Evolutionary conservation across 192 early-diverging fungal genomes (phyloP), one percentile per base, ranked within the genome.

Genomic region (Coemansia sp.): DNA sequence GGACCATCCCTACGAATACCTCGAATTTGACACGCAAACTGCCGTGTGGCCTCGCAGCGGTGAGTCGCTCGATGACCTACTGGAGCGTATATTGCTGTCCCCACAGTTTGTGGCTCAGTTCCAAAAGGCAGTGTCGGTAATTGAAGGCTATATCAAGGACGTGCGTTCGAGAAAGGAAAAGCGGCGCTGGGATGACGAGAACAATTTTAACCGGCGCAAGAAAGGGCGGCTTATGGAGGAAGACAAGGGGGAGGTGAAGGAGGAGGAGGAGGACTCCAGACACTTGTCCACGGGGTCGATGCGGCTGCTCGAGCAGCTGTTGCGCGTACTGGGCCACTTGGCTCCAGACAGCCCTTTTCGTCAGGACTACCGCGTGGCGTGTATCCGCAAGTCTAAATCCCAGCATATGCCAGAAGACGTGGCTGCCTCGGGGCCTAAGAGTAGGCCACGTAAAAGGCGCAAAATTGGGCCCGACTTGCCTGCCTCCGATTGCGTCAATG

Each of bases 311-410:
- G 53, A 61, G 9, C 65, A 72, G 17, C 68, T 82, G 5, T 36
- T 82, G 51, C 69, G 74, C 0, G 69, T 82, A 23, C 66, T 82
- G 23, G 53, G 61, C 29, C 37, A 67, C 9, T 45, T 68, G 42
- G 21, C 41, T 31, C 57, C 51, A 1, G 48, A 11, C 1, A 67
- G 62, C 11, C 37, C 41, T 36, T 82, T 68, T 37, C 37, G 34
- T 38, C 8, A 34, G 21, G 79, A 82, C 68, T 82, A 76, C 37
- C 67, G 72, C 37, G 53, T 82, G 17, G 79, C 79, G 0, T 64
- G 57, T 15, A 73, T 74, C 31, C 53, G 73, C 21, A 42, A 36
- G 25, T 38, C 63, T 9, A 66, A 53, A 23, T 45, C 44, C 10
- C 29, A 36, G 55, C 39, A 7, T 17, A 7, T 14, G 12, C 31